Evolutionary conservation across 2,329 filamentous ascomycete genomes (phyloP), one percentile per base, ranked within the genome.

Genomic region (Colletotrichum kahawae): DNA sequence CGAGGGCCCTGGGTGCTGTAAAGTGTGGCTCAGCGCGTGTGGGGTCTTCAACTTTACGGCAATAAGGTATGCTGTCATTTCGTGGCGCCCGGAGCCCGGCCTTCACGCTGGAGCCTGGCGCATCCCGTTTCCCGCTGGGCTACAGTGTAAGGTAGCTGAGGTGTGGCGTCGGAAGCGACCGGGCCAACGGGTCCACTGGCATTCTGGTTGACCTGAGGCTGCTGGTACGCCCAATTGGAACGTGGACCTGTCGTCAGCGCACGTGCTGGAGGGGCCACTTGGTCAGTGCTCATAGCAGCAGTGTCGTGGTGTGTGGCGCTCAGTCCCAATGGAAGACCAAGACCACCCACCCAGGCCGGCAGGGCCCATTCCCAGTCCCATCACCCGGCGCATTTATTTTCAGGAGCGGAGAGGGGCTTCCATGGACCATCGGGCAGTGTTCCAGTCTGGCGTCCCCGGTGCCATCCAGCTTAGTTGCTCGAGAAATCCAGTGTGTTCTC

Each of bases 11-110:
- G 51, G 34, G 48, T 43, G 18, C 56, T 63, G 14, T 34, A 57
- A 67, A 66, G 62, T 74, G 68, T 74, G 72, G 72, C 68, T 74
- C 33, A 74, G 68, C 48, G 60, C 12, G 38, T 65, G 67, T 64
- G 71, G 71, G 62, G 38, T 34, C 36, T 31, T 27, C 31, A 38
- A 33, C 59, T 71, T 27, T 56, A 43, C 72, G 54, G 54, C 62
- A 34, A 48, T 54, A 21, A 21, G 21, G 21, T 21, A 74, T 71
- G 72, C 56, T 24, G 54, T 74, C 72, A 71, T 67, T 71, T 36
- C 56, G 62, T 62, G 48, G 65, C 33, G 62, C n/a, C 33, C 36
- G 70, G 21, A 21, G 8, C 21, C 43, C 43, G n/a, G 43, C 43
- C 43, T 60, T 54, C 67, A 56, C 36, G 31, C 62, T 18, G 24